A percentile compares a stretch with the other conserved stretches of the same genome.
These are phyloP conservation scores for Peronospora belbahrii DNA, from an alignment of 352 stramenopile genomes.

Conservation along the genomic window DNA sequence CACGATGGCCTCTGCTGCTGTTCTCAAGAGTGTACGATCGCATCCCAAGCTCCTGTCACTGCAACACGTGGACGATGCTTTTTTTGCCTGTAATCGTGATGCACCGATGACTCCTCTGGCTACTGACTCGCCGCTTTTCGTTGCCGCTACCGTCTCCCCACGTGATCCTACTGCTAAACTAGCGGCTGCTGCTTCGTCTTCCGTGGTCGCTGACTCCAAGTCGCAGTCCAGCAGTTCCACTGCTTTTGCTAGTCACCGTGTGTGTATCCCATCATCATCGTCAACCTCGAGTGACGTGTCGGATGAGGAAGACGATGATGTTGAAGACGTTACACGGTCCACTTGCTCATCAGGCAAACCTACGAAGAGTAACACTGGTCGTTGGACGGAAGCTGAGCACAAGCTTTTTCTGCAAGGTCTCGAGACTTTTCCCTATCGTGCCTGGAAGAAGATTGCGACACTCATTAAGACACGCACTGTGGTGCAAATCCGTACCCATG, in stretches of 20 bases:
- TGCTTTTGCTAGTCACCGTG: slow-evolving; percentile 21
- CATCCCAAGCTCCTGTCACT: slow-evolving; percentile 45
- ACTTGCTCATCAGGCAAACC: slow-evolving; percentile 16
- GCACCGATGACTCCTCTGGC: slow-evolving; percentile 43
- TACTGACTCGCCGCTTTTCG: slow-evolving; percentile 19
- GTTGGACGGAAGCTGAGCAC: slow-evolving; percentile 83
- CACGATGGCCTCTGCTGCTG: slow-evolving; percentile 36
- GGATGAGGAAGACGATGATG: slow-evolving; percentile 30
- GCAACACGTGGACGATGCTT: slow-evolving; percentile 35
- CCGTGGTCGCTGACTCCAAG: slow-evolving; percentile 2
- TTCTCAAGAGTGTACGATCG: slow-evolving; percentile 26
- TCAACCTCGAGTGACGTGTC: slow-evolving; percentile 22
- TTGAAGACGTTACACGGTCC: slow-evolving; percentile 9
- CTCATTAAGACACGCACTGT: slow-evolving; percentile 92
- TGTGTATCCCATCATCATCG: slow-evolving; percentile 23
- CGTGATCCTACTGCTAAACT: slow-evolving; percentile 49
- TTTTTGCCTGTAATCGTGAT: slow-evolving; percentile 19
- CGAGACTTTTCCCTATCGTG: slow-evolving; percentile 78
- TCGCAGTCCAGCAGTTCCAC: background rate
- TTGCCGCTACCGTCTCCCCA: slow-evolving; percentile 36
- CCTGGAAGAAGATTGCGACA: slow-evolving; percentile 90
- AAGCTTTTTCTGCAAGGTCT: slow-evolving; percentile 85
- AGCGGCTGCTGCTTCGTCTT: slow-evolving; percentile 10
- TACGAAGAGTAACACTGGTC: slow-evolving; percentile 69
- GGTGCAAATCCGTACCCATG: slow-evolving; percentile 84